A percentile compares a stretch with the other conserved stretches of the same genome.
Evolutionary conservation across 2,329 filamentous ascomycete genomes (phyloP).

Genomic region (Aureobasidium sp.): DNA sequence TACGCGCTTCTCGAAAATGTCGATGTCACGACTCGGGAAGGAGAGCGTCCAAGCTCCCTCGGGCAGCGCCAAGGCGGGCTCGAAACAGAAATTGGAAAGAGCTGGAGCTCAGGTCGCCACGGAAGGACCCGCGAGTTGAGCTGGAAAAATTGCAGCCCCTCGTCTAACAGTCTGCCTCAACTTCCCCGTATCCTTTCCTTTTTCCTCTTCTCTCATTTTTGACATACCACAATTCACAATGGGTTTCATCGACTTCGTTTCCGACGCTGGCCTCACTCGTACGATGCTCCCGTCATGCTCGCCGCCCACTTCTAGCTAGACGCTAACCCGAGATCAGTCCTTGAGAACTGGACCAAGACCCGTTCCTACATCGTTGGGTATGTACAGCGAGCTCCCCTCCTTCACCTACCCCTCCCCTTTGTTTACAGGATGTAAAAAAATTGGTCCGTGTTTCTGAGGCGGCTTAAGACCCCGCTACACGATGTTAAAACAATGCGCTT

Average conservation of each 20-base stretch:
- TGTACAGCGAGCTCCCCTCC: conserved; percentile 34
- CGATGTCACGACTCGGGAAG: conserved; percentile 1
- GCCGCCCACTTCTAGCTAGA: conserved; percentile 6
- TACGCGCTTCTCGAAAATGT: conserved; percentile 11
- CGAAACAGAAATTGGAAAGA: background rate
- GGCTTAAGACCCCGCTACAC: conserved; percentile 82
- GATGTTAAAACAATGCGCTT: conserved; percentile 65
- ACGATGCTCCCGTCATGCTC: conserved; percentile 35
- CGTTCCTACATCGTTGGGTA: conserved; percentile 80
- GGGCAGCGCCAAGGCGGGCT: background rate
- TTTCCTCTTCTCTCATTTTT: conserved; percentile 10
- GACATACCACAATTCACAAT: conserved; percentile 37
- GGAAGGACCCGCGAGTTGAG: background rate
- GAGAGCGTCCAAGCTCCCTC: background rate
- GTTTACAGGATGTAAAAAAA: conserved; percentile 65
- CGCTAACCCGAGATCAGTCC: conserved; percentile 38
- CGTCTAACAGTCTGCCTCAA: conserved; percentile 7
- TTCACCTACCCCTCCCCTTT: conserved; percentile 19
- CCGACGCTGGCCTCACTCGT: conserved; percentile 57
- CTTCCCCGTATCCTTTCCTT: conserved; percentile 10
- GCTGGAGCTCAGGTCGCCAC: background rate
- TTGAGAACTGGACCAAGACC: conserved; percentile 66
- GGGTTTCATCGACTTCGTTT: conserved; percentile 62
- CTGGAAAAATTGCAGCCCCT: conserved; percentile 10
- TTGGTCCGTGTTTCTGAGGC: conserved; percentile 96